phyloP scores from a whole-genome alignment of 1,284 basidiomycete genomes.

The Moniliophthora roreri region DNA sequence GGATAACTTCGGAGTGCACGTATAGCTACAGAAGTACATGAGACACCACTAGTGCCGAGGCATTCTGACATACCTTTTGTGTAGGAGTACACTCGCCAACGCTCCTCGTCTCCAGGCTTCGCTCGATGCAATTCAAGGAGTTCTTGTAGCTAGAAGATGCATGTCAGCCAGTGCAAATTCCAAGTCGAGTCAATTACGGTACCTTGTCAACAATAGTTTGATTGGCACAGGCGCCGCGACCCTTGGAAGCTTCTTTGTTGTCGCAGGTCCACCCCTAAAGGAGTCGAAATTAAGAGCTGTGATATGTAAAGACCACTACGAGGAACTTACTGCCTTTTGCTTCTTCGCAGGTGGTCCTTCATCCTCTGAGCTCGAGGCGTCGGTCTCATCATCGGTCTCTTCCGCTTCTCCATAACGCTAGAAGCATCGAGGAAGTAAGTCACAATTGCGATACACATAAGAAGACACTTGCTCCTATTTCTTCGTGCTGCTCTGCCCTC shows the following conservation, averaged over 20 bases:
- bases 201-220: conserved; percentile 72
- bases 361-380: conserved; percentile 22
- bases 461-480: conserved; percentile 31
- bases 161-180: too few species aligned
- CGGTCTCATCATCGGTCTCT: conserved; percentile 24
- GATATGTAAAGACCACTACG: neutral
- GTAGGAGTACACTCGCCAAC: conserved; percentile 62
- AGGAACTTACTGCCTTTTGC: neutral
- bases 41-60: neutral
- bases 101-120: conserved; percentile 55
- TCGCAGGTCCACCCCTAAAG: conserved; percentile 64
- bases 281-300: neutral
- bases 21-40: conserved; percentile 43
- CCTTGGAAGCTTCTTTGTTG: conserved; percentile 35
- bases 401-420: conserved; percentile 15
- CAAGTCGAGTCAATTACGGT: too few species aligned
- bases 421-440: neutral
- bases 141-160: conserved; percentile 50
- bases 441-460: neutral
- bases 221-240: conserved; percentile 44
- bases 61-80: conserved; percentile 49
- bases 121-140: conserved; percentile 59
- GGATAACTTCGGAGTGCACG: conserved; percentile 52
- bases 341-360: conserved; percentile 13
- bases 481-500: conserved; percentile 42